Evolutionary conservation across 2,329 filamentous ascomycete species (phyloP), one percentile per base, ranked within the genome.

Genomic region (Phialocephala sp.): DNA sequence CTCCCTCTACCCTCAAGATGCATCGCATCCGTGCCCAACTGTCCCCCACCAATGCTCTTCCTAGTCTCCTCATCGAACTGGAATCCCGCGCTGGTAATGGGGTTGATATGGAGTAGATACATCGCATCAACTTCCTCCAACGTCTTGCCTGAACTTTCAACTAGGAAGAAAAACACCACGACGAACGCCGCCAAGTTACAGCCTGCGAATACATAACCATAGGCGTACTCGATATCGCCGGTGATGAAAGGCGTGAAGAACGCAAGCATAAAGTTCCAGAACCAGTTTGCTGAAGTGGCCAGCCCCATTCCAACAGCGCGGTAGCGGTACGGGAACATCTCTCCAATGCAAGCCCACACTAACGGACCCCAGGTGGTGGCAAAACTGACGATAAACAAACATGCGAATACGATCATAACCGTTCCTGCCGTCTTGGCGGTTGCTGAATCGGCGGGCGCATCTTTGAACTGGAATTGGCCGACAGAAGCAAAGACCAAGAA

Each of bases 171-270:
- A 80, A 90, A 94, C 36, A 93, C 89, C 14, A 93, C 77, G 0
- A 87, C 69, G 0, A 87, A 85, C 0, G 85, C 90, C 0, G 85
- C 80, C 20, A 91, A 79, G 71, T 91, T 90, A 74, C 89, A 92
- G 0, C 83, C 89, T 0, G 90, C 91, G 76, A 93, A 93, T 36
- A 94, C 87, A 69, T 92, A 91, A 1, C 91, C 91, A 72, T 72
- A 75, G 1, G 83, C 83, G 77, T 90, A 93, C 70, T 90, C 85
- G 62, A 93, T 93, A 3, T 85, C 85, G 0, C 82, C 80, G 0
- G 88, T 91, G 74, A 94, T 93, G 77, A 93, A 93, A 1, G 91
- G 89, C 0, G 91, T 93, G 80, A 93, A 92, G 81, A 94, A 94
- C 0, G 86, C 87, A 69, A 91, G 82, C 67, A 88, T 76, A 78